Evolutionary conservation across 345 rosid species (phyloP).

Genomic region (Kandelia obovata): DNA sequence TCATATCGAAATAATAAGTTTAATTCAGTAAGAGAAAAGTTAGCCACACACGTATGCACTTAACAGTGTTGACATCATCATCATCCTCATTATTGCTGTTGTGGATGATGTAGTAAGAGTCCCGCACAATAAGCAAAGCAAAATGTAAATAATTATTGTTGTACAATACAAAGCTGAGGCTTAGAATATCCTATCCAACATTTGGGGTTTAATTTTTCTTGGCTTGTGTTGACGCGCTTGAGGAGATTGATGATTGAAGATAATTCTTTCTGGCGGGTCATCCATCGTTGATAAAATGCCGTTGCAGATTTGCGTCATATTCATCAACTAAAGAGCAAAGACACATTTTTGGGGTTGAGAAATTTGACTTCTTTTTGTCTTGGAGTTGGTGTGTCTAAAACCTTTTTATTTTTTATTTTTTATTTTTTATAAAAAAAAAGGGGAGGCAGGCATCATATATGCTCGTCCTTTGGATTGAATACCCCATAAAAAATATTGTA

Average conservation of each 20-base stretch:
- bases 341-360: constrained; percentile 11
- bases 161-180: not conserved
- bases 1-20: not conserved
- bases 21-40: not conserved
- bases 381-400: constrained; percentile 4
- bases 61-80: not conserved
- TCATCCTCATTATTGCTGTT: not conserved
- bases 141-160: not conserved
- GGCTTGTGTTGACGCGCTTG: not conserved
- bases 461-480: constrained; percentile 5
- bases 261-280: constrained; percentile 32
- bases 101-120: not conserved
- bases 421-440: too few species aligned
- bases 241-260: constrained; percentile 12
- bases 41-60: not conserved
- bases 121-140: not conserved
- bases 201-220: not conserved
- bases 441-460: constrained; percentile 9
- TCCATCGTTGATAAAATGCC: not conserved
- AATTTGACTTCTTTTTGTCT: constrained; percentile 22
- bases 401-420: too few species aligned
- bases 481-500: not conserved
- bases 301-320: not conserved
- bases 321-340: too few species aligned
- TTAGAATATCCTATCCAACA: not conserved